Base-by-base conservation (phyloP, 495 filamentous ascomycete genomes). In the Neurospora intermedia region DNA sequence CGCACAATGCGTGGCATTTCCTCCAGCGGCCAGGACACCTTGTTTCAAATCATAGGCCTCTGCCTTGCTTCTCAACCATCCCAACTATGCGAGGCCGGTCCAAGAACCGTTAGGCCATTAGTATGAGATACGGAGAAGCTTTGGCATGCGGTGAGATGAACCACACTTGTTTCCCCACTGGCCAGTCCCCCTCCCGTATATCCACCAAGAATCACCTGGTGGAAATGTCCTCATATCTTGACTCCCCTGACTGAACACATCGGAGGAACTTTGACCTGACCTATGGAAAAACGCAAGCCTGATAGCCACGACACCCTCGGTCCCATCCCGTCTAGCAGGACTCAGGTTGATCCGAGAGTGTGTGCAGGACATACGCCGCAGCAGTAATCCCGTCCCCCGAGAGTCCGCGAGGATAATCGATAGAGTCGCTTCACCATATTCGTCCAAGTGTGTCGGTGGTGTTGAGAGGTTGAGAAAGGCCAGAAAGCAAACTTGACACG, bases 201-300 rank as follows among this genome's bases (percentile, higher is more conserved):
- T 13, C 23, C 27, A 66, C 13, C 54, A 9, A 15, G n/a, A 18
- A 62, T 35, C 27, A 62, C 54, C 23, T 18, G 54, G 27, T 62
- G 54, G 35, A 35, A 35, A 15, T 27, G 54, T 15, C 54, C 27
- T 62, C 15, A 15, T 16, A 62, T 15, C 54, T 62, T 62, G 27
- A 62, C 54, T 62, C 54, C 54, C 54, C 54, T 62, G 54, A 62
- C 54, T 35, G 27, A 7, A 9, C 54, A 35, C 20, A 35, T 9
- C 13, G 54, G 54, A 62, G 23, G 27, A 79, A 78, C 78, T 77
- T 79, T 81, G 80, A 81, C 80, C 80, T 80, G 80, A 79, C 72
- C 78, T 81, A 70, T 78, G 77, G 66, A 73, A 70, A 70, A 16
- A 71, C 66, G 70, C 40, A 74, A 27, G 54, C 62, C 27, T 40